Percentiles rank a stretch among this genome's conserved stretches.
Conservation (phyloP, 148 eudicot genomes). For the Rhododendron griersonianum region DNA sequence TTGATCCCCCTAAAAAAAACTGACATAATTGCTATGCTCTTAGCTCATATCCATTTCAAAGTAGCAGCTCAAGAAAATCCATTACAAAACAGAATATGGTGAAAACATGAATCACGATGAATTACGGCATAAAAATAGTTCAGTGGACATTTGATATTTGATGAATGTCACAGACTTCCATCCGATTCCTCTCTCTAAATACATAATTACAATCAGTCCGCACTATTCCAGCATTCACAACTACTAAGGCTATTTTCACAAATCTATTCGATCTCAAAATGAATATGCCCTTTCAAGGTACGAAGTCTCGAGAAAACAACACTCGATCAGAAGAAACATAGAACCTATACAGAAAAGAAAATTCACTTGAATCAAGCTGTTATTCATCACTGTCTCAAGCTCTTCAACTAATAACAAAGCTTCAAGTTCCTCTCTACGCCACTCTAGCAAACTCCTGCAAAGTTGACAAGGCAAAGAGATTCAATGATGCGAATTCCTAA, state of each 20-base stretch:
- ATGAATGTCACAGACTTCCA: neutral
- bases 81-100: neutral
- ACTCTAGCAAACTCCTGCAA: constrained; percentile 57
- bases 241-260: neutral
- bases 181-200: neutral
- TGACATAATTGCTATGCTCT: neutral
- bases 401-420: constrained; percentile 52
- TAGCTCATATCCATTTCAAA: neutral
- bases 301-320: neutral
- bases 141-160: neutral
- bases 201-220: neutral
- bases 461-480: neutral
- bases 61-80: neutral
- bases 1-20: neutral
- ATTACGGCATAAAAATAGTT: neutral
- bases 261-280: neutral
- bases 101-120: neutral
- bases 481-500: neutral
- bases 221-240: neutral
- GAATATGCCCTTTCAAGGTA: neutral
- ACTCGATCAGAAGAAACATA: neutral
- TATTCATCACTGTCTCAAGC: neutral
- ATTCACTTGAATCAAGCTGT: no score
- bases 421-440: constrained; percentile 72
- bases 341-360: neutral